Base-by-base conservation (phyloP, 164 flowering plant genomes). In the Liriodendron chinense region DNA sequence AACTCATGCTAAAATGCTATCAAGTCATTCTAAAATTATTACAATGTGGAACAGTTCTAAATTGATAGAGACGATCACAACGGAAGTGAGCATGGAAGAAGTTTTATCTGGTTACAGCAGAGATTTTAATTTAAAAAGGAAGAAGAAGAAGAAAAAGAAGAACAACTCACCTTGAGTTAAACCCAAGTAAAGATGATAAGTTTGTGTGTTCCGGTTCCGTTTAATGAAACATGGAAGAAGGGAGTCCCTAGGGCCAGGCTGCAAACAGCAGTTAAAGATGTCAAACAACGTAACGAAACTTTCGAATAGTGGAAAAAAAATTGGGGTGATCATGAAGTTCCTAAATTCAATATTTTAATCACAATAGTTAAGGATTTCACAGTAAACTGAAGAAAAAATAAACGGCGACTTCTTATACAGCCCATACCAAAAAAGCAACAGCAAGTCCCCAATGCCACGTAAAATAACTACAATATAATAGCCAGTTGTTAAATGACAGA, bases 161-260 rank as follows among this genome's bases (percentile, higher is more conserved):
- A 1, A 53, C n/a, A 56, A 23, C 88, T 82, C 79, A 89, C 96
- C 91, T 81, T 84, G 92, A 24, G 91, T 89, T 73, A 91, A 77
- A 69, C 91, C 89, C 66, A 90, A 88, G 77, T 82, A 96, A 70
- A 96, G 91, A 67, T 83, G 84, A 76, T 89, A 94, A 6, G 94
- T 89, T 28, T 90, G 94, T 12, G 85, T 80, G 34, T 84, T 72
- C 25, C 91, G 79, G 70, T 88, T 87, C 75, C 99, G 83, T 82
- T 81, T 92, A 81, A 94, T 96, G 76, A 85, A 95, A 83, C 99
- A 95, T 77, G 88, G 92, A 61, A 92, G 74, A 20, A 88, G 90
- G 74, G 79, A 63, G 26, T 92, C 92, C 79, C 91, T 92, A 50
- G 97, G 90, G 26, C 96, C 99, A 74, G 99, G 99, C 99, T 95